phyloP scores from a whole-genome alignment of 2,329 filamentous ascomycete genomes.

The Trichoderma simmonsii region DNA sequence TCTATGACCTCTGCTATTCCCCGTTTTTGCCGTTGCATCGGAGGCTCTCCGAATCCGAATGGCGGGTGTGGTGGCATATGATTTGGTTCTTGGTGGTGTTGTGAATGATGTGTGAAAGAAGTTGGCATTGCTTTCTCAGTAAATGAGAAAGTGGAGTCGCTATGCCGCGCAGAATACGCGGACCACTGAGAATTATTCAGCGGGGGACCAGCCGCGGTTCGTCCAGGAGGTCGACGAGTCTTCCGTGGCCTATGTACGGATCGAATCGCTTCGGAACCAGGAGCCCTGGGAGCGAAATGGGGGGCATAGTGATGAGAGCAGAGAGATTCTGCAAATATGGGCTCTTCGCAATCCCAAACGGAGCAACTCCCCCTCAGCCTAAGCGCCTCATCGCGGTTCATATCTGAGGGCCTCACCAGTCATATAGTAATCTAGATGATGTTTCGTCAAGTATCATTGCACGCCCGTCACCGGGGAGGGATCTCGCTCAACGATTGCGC shows the following conservation, averaged over 20 bases:
- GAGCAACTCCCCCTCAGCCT: conserved; percentile 1
- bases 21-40: neutral
- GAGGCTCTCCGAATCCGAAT: neutral
- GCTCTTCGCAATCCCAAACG: conserved; percentile 7
- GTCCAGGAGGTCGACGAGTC: neutral
- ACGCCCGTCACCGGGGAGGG: neutral
- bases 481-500: neutral
- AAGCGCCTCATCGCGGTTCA: conserved; percentile 5
- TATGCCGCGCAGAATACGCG: neutral
- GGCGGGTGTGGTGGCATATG: neutral
- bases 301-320: conserved; percentile 5
- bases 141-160: neutral
- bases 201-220: neutral
- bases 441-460: neutral
- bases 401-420: conserved; percentile 6
- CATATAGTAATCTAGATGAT: conserved; percentile 1
- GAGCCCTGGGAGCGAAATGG: neutral
- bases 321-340: neutral
- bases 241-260: conserved; percentile 19
- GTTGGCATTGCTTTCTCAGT: neutral
- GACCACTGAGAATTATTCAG: neutral
- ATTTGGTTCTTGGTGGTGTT: neutral
- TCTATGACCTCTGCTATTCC: neutral
- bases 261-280: neutral
- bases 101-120: neutral